A percentile compares a stretch with the other conserved stretches of the same genome.
phyloP scores from a whole-genome alignment of 2,329 filamentous ascomycete species.

The Rachicladosporium sp. region DNA sequence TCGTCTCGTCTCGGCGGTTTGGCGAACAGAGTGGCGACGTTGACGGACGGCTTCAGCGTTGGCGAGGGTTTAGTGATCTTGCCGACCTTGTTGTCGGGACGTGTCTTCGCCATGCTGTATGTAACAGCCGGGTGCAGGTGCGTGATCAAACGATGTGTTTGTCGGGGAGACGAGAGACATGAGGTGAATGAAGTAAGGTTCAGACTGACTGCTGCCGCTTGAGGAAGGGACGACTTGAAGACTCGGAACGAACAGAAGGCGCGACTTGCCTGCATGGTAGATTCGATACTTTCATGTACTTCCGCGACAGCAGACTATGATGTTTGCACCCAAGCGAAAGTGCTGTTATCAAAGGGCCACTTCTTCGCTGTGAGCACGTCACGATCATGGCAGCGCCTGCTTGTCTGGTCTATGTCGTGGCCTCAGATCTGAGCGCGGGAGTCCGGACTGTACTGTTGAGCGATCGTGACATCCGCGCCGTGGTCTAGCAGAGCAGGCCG shows the following conservation, averaged over 20 bases:
- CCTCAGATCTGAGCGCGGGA: not conserved
- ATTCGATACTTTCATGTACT: no score
- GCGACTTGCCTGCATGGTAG: no score
- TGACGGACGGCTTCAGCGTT: slow-evolving; percentile 1
- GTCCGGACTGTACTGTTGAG: not conserved
- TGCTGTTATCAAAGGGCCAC: no score
- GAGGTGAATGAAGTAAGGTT: not conserved
- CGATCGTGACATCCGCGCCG: not conserved
- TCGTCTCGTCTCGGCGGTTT: not conserved
- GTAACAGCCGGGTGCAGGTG: not conserved
- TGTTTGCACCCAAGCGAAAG: no score
- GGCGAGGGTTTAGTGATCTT: not conserved
- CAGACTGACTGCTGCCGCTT: not conserved
- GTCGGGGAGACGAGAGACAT: no score
- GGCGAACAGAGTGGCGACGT: slow-evolving; percentile 2
- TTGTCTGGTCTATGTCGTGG: no score
- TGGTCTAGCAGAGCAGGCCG: slow-evolving; percentile 1
- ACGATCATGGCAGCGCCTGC: no score
- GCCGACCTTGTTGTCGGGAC: not conserved
- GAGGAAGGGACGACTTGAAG: not conserved
- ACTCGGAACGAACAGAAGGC: no score
- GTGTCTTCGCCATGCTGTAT: not conserved
- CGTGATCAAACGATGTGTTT: no score
- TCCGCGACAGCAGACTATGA: no score
- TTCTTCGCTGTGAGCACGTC: no score